Evolutionary conservation across 768 basidiomycete genomes (phyloP).

Genomic region (Lactarius vividus): DNA sequence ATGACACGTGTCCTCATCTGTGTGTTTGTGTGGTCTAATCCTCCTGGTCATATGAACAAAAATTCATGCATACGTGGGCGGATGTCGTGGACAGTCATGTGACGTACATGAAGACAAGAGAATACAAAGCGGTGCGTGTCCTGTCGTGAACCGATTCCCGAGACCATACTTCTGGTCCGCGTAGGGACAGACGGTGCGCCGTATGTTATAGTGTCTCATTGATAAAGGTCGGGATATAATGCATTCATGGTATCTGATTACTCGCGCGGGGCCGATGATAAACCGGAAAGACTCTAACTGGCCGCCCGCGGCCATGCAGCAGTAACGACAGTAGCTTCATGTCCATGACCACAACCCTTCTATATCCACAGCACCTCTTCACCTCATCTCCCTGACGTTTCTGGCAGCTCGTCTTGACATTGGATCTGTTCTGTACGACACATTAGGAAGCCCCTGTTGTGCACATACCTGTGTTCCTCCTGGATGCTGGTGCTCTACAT

Average conservation of each 20-base stretch:
- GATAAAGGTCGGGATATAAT: not conserved
- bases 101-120: not conserved
- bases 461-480: not conserved
- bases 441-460: not conserved
- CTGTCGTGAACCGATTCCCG: not conserved
- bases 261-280: not conserved
- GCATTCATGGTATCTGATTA: not conserved
- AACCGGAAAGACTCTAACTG: not conserved
- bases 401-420: not conserved
- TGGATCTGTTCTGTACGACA: not conserved
- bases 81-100: not conserved
- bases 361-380: not conserved
- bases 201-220: not conserved
- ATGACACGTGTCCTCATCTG: not conserved
- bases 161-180: not conserved
- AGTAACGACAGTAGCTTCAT: not conserved
- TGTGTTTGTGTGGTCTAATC: not conserved
- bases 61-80: not conserved
- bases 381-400: conserved; percentile 10
- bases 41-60: not conserved
- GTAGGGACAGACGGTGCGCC: not conserved
- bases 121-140: not conserved
- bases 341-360: not conserved
- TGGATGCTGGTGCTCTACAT: not conserved
- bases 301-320: not conserved